phyloP scores from a whole-genome alignment of 2,329 filamentous ascomycete species.

The Blastomyces emzantsi region DNA sequence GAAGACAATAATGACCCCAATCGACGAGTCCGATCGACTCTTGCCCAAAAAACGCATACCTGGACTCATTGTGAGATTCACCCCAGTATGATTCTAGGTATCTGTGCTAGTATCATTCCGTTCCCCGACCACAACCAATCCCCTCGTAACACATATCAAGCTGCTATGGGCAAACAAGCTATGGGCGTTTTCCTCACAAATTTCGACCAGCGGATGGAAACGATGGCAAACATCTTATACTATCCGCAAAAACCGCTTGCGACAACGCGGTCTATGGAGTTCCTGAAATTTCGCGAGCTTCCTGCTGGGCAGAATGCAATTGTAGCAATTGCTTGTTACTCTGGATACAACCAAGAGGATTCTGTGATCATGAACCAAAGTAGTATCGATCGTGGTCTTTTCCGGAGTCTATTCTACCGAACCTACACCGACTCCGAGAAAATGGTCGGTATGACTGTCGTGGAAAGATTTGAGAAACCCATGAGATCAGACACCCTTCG shows the following conservation, averaged over 20 bases:
- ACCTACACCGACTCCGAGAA: conserved; percentile 97
- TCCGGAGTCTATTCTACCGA: conserved; percentile 96
- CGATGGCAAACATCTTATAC: conserved; percentile 98
- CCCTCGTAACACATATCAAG: conserved; percentile 97
- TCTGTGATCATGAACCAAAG: conserved; percentile 99
- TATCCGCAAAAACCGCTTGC: conserved; percentile 97
- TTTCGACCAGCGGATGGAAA: conserved; percentile 95
- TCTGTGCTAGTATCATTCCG: conserved; percentile 98
- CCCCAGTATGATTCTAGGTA: conserved; percentile 96
- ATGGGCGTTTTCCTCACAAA: conserved; percentile 99
- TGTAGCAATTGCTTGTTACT: conserved; percentile 94
- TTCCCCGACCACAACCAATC: conserved; percentile 99
- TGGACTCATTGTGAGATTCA: conserved; percentile 99
- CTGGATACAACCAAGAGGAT: conserved; percentile 99
- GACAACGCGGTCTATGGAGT: conserved; percentile 97
- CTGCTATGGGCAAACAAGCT: conserved; percentile 99
- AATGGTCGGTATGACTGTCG: conserved; percentile 82
- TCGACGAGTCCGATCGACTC: conserved; percentile 75
- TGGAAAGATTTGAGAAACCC: conserved; percentile 94
- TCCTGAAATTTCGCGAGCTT: conserved; percentile 93
- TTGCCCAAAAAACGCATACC: conserved; percentile 78
- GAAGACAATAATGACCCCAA: conserved; percentile 66
- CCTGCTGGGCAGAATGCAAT: conserved; percentile 97
- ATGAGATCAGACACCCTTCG: conserved; percentile 78
- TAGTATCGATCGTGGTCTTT: conserved; percentile 93